These are phyloP conservation scores for Astragalus membranaceus DNA, from an alignment of 306 rosid species.

Conservation along the genomic window DNA sequence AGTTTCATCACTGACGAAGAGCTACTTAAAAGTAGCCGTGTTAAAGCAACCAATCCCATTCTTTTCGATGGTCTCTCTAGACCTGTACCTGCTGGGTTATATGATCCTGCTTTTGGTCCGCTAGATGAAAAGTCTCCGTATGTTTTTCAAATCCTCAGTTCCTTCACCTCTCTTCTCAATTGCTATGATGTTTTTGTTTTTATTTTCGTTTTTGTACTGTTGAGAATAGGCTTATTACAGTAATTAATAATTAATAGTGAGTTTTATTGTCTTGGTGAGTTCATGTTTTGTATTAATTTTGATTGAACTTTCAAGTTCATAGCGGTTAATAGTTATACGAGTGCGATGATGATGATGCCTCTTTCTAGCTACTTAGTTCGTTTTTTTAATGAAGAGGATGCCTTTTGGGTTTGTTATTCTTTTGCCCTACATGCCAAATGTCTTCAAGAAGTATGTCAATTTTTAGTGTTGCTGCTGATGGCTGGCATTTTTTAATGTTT, in stretches of 20 bases:
- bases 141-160: background rate
- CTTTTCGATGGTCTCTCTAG: slow-evolving; percentile 29
- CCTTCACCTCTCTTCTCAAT: background rate
- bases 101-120: slow-evolving; percentile 86
- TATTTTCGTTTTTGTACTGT: too few relatives aligned
- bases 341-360: background rate
- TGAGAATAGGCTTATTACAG: too few relatives aligned
- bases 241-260: background rate
- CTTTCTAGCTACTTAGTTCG: background rate
- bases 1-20: slow-evolving; percentile 60
- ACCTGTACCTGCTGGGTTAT: slow-evolving; percentile 60
- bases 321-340: background rate
- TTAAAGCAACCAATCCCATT: slow-evolving; percentile 39
- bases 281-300: background rate
- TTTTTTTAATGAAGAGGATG: background rate
- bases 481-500: background rate
- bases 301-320: background rate
- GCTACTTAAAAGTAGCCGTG: slow-evolving; percentile 43
- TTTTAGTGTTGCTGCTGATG: background rate
- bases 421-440: background rate
- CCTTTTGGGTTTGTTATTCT: background rate
- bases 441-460: background rate
- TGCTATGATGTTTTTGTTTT: too few relatives aligned
- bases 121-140: slow-evolving; percentile 45
- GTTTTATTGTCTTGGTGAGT: background rate